These are phyloP conservation scores for Lactifluus pinguis DNA, from an alignment of 768 basidiomycete species.

Conservation along the genomic window DNA sequence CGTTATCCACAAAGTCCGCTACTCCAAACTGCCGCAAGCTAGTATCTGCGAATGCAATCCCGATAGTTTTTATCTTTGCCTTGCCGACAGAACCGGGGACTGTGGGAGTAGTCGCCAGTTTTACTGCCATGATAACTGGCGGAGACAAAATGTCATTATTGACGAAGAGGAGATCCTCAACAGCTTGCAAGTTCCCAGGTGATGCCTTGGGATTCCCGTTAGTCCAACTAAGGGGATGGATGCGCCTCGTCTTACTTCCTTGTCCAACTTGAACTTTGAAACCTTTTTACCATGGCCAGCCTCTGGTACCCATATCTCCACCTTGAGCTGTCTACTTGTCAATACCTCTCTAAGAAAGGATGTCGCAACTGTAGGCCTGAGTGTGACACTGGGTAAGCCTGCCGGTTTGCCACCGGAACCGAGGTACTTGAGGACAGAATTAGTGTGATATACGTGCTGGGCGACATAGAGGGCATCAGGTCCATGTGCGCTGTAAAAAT, in stretches of 20 bases:
- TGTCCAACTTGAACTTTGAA: constrained; percentile 66
- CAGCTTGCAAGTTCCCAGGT: constrained; percentile 57
- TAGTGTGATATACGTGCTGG: constrained; percentile 73
- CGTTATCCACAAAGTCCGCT: constrained; percentile 88
- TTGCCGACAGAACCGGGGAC: constrained; percentile 33
- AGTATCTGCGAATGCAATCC: constrained; percentile 88
- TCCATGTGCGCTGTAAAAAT: constrained; percentile 86
- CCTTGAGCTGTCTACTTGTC: constrained; percentile 79
- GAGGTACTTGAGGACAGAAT: constrained; percentile 87
- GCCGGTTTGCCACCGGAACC: constrained; percentile 52
- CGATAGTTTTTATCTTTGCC: constrained; percentile 63
- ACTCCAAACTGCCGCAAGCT: constrained; percentile 79
- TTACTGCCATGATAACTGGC: constrained; percentile 86
- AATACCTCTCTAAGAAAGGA: constrained; percentile 80
- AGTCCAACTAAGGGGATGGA: not conserved
- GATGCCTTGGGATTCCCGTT: constrained; percentile 43
- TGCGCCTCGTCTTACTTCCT: constrained; percentile 45
- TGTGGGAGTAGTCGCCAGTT: constrained; percentile 48
- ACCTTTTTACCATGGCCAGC: constrained; percentile 66
- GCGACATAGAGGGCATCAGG: constrained; percentile 85
- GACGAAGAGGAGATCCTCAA: constrained; percentile 56
- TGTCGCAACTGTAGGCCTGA: constrained; percentile 71
- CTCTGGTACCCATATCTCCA: constrained; percentile 85
- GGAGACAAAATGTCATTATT: constrained; percentile 72
- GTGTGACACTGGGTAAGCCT: constrained; percentile 66